Evolutionary conservation across 495 filamentous ascomycete genomes (phyloP), one percentile per base, ranked within the genome.

Genomic region (Cudoniella acicularis): DNA sequence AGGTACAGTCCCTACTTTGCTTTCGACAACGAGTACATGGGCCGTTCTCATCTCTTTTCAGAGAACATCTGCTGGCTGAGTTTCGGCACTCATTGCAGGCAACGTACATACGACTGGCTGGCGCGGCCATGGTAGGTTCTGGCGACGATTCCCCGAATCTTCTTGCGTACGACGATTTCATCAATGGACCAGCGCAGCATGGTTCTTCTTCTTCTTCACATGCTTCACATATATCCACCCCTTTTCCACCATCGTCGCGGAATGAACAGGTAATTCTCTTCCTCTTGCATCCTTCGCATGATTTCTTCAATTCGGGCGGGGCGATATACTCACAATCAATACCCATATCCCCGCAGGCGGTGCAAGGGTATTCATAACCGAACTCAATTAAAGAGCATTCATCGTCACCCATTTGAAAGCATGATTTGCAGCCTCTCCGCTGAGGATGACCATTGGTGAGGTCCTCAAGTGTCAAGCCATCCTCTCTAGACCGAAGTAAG

Each of bases 311-410:
- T 10, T 43, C 21, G 2, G 63, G 63, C 3, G 53, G 48, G 18
- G 58, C 17, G 21, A 63, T 66, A 1, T 60, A 36, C 24, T 63
- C 60, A 30, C 60, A 66, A 10, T 63, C 57, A 20, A 60, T 3
- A 20, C 47, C 43, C 1, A 20, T 53, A 18, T 66, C 64, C 10
- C 41, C 18, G 41, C 64, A 66, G 17, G 51, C 52, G 6, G 46
- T 40, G 30, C 64, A 66, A 1, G 60, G 64, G 23, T 59, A 63
- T 17, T 25, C 25, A 25, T 30, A 21, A 20, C 9, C 30, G 20
- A 60, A 13, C 10, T 54, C 41, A 52, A 66, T 57, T n/a, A 66
- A 52, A 22, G 52, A 54, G 21, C 64, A 66, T 10, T 57, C 20
- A 23, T 63, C 63, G 27, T 59, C 52, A 2, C 56, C 60, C 0